Conservation (phyloP, 192 early-diverging fungal species). For the Backusella morwellensis region DNA sequence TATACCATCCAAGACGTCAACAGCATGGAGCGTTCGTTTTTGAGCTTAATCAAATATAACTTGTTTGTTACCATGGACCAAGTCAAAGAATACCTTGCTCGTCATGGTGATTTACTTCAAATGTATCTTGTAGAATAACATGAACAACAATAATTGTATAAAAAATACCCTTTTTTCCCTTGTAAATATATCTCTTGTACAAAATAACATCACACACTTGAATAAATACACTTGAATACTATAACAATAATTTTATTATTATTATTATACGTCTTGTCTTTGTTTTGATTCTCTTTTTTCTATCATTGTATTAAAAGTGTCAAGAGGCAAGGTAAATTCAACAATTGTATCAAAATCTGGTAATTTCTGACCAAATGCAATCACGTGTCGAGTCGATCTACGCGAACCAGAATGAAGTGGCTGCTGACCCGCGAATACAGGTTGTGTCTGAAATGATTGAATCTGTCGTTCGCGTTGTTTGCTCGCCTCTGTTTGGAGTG, state of each 20-base stretch:
- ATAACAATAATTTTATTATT: neutral
- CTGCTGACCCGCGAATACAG: neutral
- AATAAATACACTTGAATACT: too few relatives aligned
- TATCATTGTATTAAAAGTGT: constrained; percentile 36
- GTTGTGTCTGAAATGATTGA: neutral
- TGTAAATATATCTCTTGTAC: neutral
- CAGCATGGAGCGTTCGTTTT: constrained; percentile 52
- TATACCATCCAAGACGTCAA: constrained; percentile 50
- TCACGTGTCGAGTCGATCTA: constrained; percentile 37
- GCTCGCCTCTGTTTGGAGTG: neutral
- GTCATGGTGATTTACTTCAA: constrained; percentile 21
- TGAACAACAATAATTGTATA: neutral
- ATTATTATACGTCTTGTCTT: neutral
- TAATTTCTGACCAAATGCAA: constrained; percentile 45
- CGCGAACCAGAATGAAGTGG: neutral
- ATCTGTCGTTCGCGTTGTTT: constrained; percentile 3
- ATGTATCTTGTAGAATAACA: constrained; percentile 15
- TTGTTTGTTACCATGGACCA: constrained; percentile 47
- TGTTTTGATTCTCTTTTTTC: constrained; percentile 17
- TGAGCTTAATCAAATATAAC: constrained; percentile 46
- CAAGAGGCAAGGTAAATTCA: constrained; percentile 40
- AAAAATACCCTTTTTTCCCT: neutral
- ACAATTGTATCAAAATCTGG: constrained; percentile 15
- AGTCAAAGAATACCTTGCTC: constrained; percentile 34
- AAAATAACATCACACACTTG: neutral